These are phyloP conservation scores for Fraxinus velutina DNA, from an alignment of 305 asterid species.

Conservation along the genomic window DNA sequence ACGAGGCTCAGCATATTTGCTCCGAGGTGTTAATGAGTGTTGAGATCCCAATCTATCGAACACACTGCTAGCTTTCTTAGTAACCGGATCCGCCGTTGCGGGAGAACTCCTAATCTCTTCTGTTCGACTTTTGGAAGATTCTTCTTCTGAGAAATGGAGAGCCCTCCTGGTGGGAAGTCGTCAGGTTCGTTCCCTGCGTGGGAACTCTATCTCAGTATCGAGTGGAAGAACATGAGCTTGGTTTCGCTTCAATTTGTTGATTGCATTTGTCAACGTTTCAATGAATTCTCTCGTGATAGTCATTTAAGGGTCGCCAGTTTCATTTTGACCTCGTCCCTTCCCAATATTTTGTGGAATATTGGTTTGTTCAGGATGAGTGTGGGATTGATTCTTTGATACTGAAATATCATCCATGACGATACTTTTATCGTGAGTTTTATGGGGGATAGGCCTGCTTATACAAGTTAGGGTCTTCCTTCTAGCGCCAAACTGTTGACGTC, in stretches of 20 bases:
- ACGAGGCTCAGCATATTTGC: background rate
- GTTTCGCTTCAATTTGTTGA: background rate
- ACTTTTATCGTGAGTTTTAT: too few species aligned
- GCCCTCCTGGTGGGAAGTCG: background rate
- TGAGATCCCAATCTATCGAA: background rate
- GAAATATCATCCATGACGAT: background rate
- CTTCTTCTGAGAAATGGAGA: background rate
- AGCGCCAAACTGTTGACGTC: background rate
- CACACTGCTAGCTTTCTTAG: background rate
- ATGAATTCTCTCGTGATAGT: background rate
- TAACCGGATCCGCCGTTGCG: too few species aligned
- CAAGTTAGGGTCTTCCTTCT: background rate
- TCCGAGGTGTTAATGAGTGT: background rate
- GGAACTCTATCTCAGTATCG: background rate
- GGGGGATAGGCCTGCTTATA: background rate
- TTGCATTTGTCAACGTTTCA: background rate
- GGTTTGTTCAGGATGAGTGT: background rate
- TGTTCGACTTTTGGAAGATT: background rate
- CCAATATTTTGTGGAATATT: background rate
- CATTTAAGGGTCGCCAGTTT: background rate
- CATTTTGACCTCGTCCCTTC: background rate
- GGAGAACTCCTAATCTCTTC: background rate
- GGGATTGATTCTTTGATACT: background rate
- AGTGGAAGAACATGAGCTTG: background rate
- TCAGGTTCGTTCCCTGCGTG: background rate